Conservation (phyloP, 2,329 filamentous ascomycete species). For the Stachybotrys echinatus region DNA sequence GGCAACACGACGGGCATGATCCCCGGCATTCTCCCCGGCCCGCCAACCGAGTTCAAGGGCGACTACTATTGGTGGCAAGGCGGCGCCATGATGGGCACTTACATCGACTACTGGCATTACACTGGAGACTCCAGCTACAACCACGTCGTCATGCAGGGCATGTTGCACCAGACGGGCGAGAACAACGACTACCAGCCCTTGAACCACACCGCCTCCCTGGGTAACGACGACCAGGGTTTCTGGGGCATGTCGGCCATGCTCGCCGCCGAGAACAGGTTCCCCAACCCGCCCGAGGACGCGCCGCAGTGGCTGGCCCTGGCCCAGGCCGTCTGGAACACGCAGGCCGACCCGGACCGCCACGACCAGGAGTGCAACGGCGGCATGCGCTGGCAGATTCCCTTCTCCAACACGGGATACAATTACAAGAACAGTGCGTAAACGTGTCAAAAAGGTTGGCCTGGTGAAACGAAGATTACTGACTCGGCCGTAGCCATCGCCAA, state of each 20-base stretch:
- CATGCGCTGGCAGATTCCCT: slow-evolving; percentile 72
- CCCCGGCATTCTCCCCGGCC: slow-evolving; percentile 53
- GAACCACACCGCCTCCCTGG: slow-evolving; percentile 53
- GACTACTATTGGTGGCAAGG: slow-evolving; percentile 74
- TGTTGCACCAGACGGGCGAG: slow-evolving; percentile 55
- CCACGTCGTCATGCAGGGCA: slow-evolving; percentile 46
- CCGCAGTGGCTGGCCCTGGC: slow-evolving; percentile 61
- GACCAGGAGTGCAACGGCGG: slow-evolving; percentile 61
- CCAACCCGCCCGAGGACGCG: slow-evolving; percentile 47
- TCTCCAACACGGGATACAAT: slow-evolving; percentile 68
- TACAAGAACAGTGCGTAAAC: slow-evolving; percentile 59
- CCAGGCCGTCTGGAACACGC: slow-evolving; percentile 64
- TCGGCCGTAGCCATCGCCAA: slow-evolving; percentile 47
- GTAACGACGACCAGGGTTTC: slow-evolving; percentile 68
- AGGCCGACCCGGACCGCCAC: slow-evolving; percentile 57
- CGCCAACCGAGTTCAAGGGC: slow-evolving; percentile 38
- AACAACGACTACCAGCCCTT: slow-evolving; percentile 53
- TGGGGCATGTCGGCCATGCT: slow-evolving; percentile 66
- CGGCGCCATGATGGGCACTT: slow-evolving; percentile 61
- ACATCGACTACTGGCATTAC: slow-evolving; percentile 66
- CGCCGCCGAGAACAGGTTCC: slow-evolving; percentile 60
- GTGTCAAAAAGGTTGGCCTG: background rate
- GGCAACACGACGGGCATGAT: slow-evolving; percentile 46
- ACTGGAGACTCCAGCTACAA: slow-evolving; percentile 63
- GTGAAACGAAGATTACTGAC: too few relatives aligned